Evolutionary conservation across 768 basidiomycete species (phyloP), one percentile per base, ranked within the genome.

Genomic region (Lentinula guzmanii): DNA sequence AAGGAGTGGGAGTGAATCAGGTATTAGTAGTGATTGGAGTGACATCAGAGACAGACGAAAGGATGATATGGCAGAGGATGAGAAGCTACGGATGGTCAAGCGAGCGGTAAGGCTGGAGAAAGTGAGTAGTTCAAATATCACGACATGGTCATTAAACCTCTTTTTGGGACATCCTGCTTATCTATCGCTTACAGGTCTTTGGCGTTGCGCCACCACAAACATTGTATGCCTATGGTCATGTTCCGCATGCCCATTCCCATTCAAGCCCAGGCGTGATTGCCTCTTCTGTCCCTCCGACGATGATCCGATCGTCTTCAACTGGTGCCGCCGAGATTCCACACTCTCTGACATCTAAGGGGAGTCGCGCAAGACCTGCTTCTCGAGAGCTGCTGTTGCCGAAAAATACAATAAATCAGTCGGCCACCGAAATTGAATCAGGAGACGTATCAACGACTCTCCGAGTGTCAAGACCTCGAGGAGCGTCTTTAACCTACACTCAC

Each of bases 31-130:
- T n/a, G 70, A 72, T 3, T 85, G 83, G 84, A 74, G 74, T 10
- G 82, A 83, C 54, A 79, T 82, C 37, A 70, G 82, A 42, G 89
- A 90, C 63, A 78, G 88, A 35, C 71, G 86, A 46, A 89, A 83
- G 71, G 87, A 85, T 69, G 87, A 90, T 62, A 78, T 93, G 52
- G 80, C 85, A 66, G 84, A 84, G 33, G 79, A 75, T 64, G 90
- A 93, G 70, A 91, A 91, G 75, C 87, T 88, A 13, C 82, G 88
- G 68, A 90, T 89, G 67, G 90, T 94, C 51, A 80, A 86, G 53
- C 76, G 92, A 55, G 91, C 90, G 42, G 79, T 86, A 69, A 94
- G 93, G 74, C 93, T 94, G 90, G 90, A 93, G 73, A 88, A 89
- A 84, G 91, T 89, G 60, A 34, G 79, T 70, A 43, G 9, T 16